Evolutionary conservation across 805 yeast species (phyloP).

Genomic region (Candida qinlingensis): DNA sequence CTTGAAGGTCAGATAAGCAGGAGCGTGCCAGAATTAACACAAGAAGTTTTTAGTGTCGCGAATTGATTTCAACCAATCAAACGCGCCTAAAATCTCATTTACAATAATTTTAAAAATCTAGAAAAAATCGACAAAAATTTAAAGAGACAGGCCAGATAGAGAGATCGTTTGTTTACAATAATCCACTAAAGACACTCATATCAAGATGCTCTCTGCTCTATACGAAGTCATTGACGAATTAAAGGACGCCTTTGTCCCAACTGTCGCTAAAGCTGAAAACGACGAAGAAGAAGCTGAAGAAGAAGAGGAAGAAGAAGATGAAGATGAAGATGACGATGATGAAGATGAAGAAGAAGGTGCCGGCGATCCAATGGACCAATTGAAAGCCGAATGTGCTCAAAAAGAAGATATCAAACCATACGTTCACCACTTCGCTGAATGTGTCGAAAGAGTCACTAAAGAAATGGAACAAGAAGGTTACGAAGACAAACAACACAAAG

Average conservation of each 20-base stretch:
- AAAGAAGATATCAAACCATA: slow-evolving; percentile 63
- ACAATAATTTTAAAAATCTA: slow-evolving; percentile 7
- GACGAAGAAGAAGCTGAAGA: slow-evolving; percentile 23
- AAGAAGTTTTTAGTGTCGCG: neutral
- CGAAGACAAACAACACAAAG: slow-evolving; percentile 76
- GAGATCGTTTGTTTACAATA: too few relatives aligned
- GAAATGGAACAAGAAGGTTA: slow-evolving; percentile 82
- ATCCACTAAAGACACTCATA: neutral
- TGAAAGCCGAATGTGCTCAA: slow-evolving; percentile 65
- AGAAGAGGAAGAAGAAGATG: slow-evolving; percentile 33
- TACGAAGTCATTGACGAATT: slow-evolving; percentile 50
- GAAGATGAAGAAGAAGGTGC: slow-evolving; percentile 67
- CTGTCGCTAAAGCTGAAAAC: slow-evolving; percentile 75
- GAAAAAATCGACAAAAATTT: slow-evolving; percentile 3
- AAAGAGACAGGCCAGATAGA: too few relatives aligned
- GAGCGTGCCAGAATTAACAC: too few relatives aligned
- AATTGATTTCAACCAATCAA: slow-evolving; percentile 15
- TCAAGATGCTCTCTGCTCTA: slow-evolving; percentile 31
- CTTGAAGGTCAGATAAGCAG: too few relatives aligned
- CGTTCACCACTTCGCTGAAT: slow-evolving; percentile 88
- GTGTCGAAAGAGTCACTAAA: slow-evolving; percentile 90
- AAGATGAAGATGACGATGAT: slow-evolving; percentile 57
- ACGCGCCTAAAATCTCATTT: slow-evolving; percentile 14
- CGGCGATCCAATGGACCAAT: slow-evolving; percentile 58
- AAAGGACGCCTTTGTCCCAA: slow-evolving; percentile 74